Base-by-base conservation (phyloP, 2,329 filamentous ascomycete species). In the Penicillium occitanis region DNA sequence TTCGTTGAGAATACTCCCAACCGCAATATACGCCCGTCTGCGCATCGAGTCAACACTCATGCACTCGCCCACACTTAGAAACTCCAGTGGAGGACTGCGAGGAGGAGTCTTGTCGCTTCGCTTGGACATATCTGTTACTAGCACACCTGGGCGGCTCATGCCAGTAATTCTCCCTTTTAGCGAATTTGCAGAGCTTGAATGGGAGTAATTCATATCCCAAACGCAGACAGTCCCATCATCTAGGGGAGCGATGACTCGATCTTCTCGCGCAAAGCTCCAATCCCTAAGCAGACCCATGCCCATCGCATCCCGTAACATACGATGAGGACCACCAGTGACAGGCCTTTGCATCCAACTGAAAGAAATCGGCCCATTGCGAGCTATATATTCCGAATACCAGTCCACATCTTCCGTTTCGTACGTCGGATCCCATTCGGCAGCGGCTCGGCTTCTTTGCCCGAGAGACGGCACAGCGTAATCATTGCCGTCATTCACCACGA, bases 301-400 rank as follows among this genome's bases (percentile, higher is more conserved):
- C 44, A 90, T 88, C 6, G 88, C 88, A 72, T 96, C 92, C 7
- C 61, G 40, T 14, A 33, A 11, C 7, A 22, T 13, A 28, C 37
- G n/a, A 57, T 62, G 13, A 25, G 40, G 10, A 42, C 87, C 74
- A 10, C 78, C 73, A 70, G 35, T 66, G 25, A 65, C 70, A 5
- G 90, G 88, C 64, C 86, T 83, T 73, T 93, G 85, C 50, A 96
- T 82, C 93, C 93, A 97, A 71, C 86, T 89, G 63, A 92, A 82
- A 14, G 84, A 84, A n/a, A 92, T 83, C 0, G 89, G 88, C 0
- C 88, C 92, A 77, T 93, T 85, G 40, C 93, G 86, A 63, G 93
- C 91, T 68, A 96, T 90, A 73, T 93, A 97, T 77, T 97, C 93
- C 64, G 91, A 86, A 76, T 96, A 97, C 90, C 92, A 97, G 59